Percentiles rank a stretch among this genome's conserved stretches.
These are phyloP conservation scores for Cladosporium sp. DNA, from an alignment of 2,329 filamentous ascomycete genomes.

Conservation along the genomic window DNA sequence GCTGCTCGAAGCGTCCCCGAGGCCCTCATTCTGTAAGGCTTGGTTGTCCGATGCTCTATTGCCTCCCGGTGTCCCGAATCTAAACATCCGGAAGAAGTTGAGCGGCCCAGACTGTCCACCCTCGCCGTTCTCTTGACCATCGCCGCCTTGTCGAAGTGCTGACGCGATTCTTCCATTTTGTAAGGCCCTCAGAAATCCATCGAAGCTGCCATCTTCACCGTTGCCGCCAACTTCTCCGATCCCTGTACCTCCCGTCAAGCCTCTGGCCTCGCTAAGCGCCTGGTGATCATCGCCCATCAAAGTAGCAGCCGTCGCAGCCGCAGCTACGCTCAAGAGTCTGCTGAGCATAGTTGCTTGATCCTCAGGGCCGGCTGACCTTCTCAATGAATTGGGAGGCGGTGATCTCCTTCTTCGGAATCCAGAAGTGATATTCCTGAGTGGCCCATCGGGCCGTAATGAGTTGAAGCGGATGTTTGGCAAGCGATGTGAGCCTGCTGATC, in stretches of 20 bases:
- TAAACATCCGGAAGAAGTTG: conserved; percentile 66
- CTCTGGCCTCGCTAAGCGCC: conserved; percentile 52
- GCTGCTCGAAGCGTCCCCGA: conserved; percentile 2
- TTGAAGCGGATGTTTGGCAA: conserved; percentile 25
- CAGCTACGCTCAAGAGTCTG: conserved; percentile 58
- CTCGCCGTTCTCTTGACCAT: conserved; percentile 31
- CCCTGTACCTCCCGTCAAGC: conserved; percentile 41
- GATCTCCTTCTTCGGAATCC: conserved; percentile 51
- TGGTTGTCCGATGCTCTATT: conserved; percentile 16
- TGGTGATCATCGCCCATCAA: conserved; percentile 58
- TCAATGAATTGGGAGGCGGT: conserved; percentile 29
- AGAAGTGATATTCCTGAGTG: conserved; percentile 40
- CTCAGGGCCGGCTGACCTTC: conserved; percentile 46
- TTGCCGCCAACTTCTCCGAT: conserved; percentile 35
- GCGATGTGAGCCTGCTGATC: conserved; percentile 26
- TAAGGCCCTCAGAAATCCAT: conserved; percentile 59
- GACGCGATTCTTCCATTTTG: conserved; percentile 59
- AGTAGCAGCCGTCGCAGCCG: conserved; percentile 61
- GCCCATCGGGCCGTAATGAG: conserved; percentile 29
- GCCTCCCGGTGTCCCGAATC: conserved; percentile 54
- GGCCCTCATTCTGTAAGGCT: conserved; percentile 18
- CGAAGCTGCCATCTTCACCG: conserved; percentile 58
- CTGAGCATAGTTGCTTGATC: conserved; percentile 61
- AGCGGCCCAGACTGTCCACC: conserved; percentile 49
- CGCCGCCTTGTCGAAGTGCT: conserved; percentile 46